Conservation (phyloP, 441 rosid species). For the Aleurites moluccanus region DNA sequence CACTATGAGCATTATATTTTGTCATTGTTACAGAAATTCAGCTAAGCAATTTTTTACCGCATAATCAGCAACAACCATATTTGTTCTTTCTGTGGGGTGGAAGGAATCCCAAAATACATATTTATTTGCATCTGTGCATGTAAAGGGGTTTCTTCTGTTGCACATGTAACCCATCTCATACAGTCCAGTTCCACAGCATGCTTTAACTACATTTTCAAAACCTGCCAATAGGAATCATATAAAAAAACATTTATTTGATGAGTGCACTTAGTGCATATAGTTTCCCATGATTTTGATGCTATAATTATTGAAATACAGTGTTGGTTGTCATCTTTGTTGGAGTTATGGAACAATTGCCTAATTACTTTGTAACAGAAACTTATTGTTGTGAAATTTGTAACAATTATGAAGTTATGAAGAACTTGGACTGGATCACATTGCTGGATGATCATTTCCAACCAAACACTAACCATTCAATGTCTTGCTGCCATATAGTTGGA, state of each 20-base stretch:
- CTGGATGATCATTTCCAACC: not conserved
- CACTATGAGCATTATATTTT: not conserved
- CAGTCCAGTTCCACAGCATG: constrained; percentile 68
- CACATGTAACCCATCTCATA: constrained; percentile 56
- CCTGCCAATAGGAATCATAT: constrained; percentile 33
- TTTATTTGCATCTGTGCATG: constrained; percentile 58
- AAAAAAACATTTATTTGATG: not conserved
- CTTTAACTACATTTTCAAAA: constrained; percentile 48
- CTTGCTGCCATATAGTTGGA: not conserved
- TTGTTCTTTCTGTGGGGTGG: constrained; percentile 59
- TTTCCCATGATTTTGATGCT: not conserved
- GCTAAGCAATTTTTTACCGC: constrained; percentile 23
- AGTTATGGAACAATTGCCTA: not conserved
- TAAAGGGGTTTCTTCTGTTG: constrained; percentile 38
- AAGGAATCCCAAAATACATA: constrained; percentile 69
- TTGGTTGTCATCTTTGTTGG: not conserved
- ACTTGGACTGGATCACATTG: not conserved
- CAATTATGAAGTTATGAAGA: no score
- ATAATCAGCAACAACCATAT: constrained; percentile 42
- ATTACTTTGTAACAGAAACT: not conserved
- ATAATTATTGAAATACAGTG: not conserved
- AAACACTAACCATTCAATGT: no score
- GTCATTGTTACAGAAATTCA: constrained; percentile 16
- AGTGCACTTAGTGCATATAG: not conserved
- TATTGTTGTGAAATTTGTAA: no score